These are phyloP conservation scores for Arthrobotrys pseudoclavata DNA, from an alignment of 2,329 filamentous ascomycete genomes.

Conservation along the genomic window DNA sequence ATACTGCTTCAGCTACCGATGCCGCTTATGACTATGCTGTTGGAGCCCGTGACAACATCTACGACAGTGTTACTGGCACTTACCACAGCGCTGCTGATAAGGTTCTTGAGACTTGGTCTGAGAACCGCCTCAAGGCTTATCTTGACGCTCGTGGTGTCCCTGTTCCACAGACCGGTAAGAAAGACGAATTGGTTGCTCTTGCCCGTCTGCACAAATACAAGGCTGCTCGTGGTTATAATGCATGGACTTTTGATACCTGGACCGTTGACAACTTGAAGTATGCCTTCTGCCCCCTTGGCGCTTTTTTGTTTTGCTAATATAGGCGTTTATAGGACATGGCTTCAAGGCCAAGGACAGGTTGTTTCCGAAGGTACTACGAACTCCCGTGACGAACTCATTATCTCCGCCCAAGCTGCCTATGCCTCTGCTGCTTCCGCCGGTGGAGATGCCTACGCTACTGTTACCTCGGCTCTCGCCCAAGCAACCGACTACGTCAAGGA, in stretches of 20 bases:
- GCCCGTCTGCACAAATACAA: conserved; percentile 82
- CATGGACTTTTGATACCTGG: conserved; percentile 85
- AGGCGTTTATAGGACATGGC: conserved; percentile 67
- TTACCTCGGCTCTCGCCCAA: conserved; percentile 77
- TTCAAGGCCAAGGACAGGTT: conserved; percentile 70
- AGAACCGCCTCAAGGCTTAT: conserved; percentile 82
- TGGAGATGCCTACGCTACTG: conserved; percentile 74
- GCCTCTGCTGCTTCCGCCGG: conserved; percentile 67
- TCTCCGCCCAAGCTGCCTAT: conserved; percentile 71
- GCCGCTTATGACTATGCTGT: conserved; percentile 79
- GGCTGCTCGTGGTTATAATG: conserved; percentile 76
- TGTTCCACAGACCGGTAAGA: conserved; percentile 78
- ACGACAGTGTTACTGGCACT: conserved; percentile 54
- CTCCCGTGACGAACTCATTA: conserved; percentile 80
- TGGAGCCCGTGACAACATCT: conserved; percentile 75
- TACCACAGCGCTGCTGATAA: conserved; percentile 74
- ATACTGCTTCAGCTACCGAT: conserved; percentile 66
- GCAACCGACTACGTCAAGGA: conserved; percentile 77
- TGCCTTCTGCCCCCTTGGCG: conserved; percentile 58
- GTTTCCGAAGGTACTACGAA: conserved; percentile 74
- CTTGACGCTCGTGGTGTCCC: conserved; percentile 82
- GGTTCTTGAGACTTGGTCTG: conserved; percentile 76
- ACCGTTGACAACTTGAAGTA: conserved; percentile 78
- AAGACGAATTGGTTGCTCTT: conserved; percentile 79
- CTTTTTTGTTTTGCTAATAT: background rate